These are phyloP conservation scores for Apiotrichum akiyoshidainum DNA, from an alignment of 1,284 basidiomycete species.

Conservation along the genomic window DNA sequence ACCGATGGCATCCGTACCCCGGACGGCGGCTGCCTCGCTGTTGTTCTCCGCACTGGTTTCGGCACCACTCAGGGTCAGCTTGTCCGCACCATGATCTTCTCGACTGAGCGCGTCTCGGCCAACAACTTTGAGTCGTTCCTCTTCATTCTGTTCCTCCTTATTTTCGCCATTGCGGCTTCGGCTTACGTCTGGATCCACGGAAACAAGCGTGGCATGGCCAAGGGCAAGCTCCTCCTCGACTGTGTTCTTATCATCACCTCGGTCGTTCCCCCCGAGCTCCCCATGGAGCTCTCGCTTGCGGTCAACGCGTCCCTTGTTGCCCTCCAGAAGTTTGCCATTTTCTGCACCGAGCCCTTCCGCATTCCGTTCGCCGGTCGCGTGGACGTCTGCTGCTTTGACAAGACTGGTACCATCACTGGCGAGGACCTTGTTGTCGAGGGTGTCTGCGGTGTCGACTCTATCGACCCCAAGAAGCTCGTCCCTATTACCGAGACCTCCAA, in stretches of 20 bases:
- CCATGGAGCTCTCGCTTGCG: conserved; percentile 91
- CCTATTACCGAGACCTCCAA: conserved; percentile 70
- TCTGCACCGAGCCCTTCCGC: conserved; percentile 95
- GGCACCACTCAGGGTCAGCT: conserved; percentile 94
- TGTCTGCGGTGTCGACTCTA: conserved; percentile 70
- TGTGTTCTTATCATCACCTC: conserved; percentile 92
- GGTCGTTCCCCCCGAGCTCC: conserved; percentile 90
- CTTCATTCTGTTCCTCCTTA: conserved; percentile 91
- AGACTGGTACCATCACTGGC: conserved; percentile 94
- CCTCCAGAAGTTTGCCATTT: conserved; percentile 87
- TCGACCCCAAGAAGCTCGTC: conserved; percentile 65
- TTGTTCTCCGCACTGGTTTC: conserved; percentile 92
- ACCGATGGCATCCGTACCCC: conserved; percentile 56
- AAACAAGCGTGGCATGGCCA: conserved; percentile 85
- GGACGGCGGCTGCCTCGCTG: conserved; percentile 81
- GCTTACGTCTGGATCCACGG: conserved; percentile 96
- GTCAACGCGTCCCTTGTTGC: conserved; percentile 93
- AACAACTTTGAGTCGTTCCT: conserved; percentile 91
- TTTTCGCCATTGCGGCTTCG: conserved; percentile 91
- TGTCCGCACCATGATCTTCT: conserved; percentile 96
- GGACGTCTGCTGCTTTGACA: conserved; percentile 96
- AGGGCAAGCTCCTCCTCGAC: conserved; percentile 86
- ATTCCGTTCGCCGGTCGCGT: conserved; percentile 90
- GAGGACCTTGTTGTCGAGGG: conserved; percentile 93
- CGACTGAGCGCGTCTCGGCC: conserved; percentile 86